These are phyloP conservation scores for Penicillium soppii DNA, from an alignment of 495 filamentous ascomycete genomes.

Conservation along the genomic window DNA sequence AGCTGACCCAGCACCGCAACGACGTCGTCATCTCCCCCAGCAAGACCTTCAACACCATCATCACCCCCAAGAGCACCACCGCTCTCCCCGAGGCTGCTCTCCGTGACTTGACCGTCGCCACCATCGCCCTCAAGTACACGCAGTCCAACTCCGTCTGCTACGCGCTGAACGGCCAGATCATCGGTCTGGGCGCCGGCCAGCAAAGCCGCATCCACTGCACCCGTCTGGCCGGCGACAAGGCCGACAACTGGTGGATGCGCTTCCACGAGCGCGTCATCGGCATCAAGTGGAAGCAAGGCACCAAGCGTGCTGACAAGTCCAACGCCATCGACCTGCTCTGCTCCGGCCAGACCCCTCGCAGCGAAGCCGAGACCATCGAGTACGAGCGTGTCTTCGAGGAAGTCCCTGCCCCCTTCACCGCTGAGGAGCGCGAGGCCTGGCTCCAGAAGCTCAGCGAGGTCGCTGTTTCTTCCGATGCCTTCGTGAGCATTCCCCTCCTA, in stretches of 20 bases:
- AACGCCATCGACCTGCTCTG: constrained; percentile 96
- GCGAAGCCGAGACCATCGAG: constrained; percentile 73
- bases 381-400: constrained; percentile 92
- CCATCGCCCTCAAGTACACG: constrained; percentile 95
- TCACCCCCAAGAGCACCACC: constrained; percentile 75
- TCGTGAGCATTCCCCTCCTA: constrained; percentile 60
- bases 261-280: constrained; percentile 84
- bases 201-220: constrained; percentile 99
- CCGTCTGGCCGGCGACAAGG: constrained; percentile 95
- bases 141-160: constrained; percentile 99
- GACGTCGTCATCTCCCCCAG: constrained; percentile 81
- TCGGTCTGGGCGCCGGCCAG: constrained; percentile 93
- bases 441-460: constrained; percentile 76
- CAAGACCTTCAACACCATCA: constrained; percentile 76
- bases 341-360: constrained; percentile 77
- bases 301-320: constrained; percentile 94
- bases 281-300: constrained; percentile 95
- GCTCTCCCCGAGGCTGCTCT: constrained; percentile 76
- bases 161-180: constrained; percentile 88
- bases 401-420: constrained; percentile 79
- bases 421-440: constrained; percentile 83
- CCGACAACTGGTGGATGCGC: constrained; percentile 99
- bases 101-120: constrained; percentile 90
- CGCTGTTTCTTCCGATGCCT: constrained; percentile 87
- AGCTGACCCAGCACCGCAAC: constrained; percentile 85